Evolutionary conservation across 805 yeast genomes (phyloP), one percentile per base, ranked within the genome.

Genomic region (Nakazawaea pomicola): DNA sequence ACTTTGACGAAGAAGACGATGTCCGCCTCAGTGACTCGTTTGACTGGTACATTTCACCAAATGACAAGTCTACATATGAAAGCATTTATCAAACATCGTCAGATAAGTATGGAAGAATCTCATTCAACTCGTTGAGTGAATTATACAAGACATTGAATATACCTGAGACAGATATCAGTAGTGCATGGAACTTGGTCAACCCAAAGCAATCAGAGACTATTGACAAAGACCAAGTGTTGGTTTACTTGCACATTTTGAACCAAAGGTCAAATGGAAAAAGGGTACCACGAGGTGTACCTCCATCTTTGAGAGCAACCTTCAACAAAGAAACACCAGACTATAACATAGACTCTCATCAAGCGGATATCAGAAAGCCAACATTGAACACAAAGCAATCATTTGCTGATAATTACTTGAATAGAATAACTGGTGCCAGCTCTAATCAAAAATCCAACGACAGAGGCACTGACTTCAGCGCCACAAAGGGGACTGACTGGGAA

Each of bases 31-130:
- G 80, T 33, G 72, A 78, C 29, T 86, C 80, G 53, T 87, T 93
- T 56, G 96, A 90, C 58, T 93, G 99, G 99, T 93, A 93, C 64
- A 89, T 93, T 49, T 80, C 96, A 4, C 98, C 97, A 17, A 73
- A 80, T 8, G 98, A 93, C 54, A 78, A 80, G 55, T 51, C 76
- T 2, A 75, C 83, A 12, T 93, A 93, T 62, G 91, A 86, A 55
- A 69, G 83, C 24, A 77, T 93, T 25, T 85, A 89, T 57, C 68
- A 80, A 29, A 72, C 83, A 20, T 79, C 87, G 40, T 65, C 84
- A 38, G 97, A 91, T 63, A 65, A 72, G 25, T 81, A 75, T 48
- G 98, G 98, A 8, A 70, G 95, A 46, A 79, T 89, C 32, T 70
- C 80, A 27, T 91, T 84, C 56, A 81, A 81, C 30, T 70, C 90